Evolutionary conservation across 2,329 filamentous ascomycete species (phyloP).

Genomic region (Fusarium sp.): DNA sequence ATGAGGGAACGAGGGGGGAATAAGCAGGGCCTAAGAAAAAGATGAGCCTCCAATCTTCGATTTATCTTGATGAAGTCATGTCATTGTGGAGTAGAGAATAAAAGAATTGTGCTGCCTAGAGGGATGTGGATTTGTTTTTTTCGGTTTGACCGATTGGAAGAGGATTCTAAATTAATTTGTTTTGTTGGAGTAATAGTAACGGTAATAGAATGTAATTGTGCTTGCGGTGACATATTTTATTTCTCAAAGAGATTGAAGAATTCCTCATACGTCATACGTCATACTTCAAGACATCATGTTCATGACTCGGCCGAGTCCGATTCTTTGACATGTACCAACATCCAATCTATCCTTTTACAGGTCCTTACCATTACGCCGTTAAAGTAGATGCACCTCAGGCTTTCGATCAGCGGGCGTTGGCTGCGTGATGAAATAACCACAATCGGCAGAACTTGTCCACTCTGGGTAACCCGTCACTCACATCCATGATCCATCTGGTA

Average conservation of each 20-base stretch:
- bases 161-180: not conserved
- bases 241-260: not conserved
- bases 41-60: not conserved
- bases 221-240: not conserved
- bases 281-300: not conserved
- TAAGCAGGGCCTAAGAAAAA: slow-evolving; percentile 22
- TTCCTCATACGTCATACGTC: slow-evolving; percentile 9
- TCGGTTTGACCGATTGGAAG: slow-evolving; percentile 14
- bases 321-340: not conserved
- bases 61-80: slow-evolving; percentile 8
- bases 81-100: slow-evolving; percentile 15
- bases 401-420: slow-evolving; percentile 6
- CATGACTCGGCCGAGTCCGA: slow-evolving; percentile 9
- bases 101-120: slow-evolving; percentile 34
- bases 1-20: slow-evolving; percentile 8
- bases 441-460: slow-evolving; percentile 8
- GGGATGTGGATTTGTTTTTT: not conserved
- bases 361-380: not conserved
- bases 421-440: slow-evolving; percentile 12
- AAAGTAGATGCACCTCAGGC: slow-evolving; percentile 6
- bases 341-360: not conserved
- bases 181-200: not conserved
- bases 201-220: not conserved
- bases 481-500: not conserved
- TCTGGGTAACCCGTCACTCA: not conserved